Evolutionary conservation across 768 basidiomycete species (phyloP).

Genomic region (Pisolithus marmoratus): DNA sequence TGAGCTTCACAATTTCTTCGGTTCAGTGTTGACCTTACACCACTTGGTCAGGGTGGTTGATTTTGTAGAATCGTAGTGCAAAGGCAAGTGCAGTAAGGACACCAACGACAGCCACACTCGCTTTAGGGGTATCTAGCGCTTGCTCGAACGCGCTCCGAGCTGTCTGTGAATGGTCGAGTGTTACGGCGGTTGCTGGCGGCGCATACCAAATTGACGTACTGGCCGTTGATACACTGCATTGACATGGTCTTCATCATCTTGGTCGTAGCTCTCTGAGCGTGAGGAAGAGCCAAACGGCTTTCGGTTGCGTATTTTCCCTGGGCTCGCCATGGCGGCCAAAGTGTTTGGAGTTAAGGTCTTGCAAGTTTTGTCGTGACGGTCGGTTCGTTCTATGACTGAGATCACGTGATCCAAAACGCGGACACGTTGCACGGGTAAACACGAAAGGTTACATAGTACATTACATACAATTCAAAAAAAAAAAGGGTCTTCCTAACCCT

Average conservation of each 20-base stretch:
- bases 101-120: constrained; percentile 57
- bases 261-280: constrained; percentile 23
- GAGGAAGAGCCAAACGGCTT: constrained; percentile 9
- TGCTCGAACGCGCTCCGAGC: constrained; percentile 57
- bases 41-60: constrained; percentile 90
- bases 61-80: constrained; percentile 86
- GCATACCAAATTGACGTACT: constrained; percentile 28
- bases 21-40: constrained; percentile 52
- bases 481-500: no score
- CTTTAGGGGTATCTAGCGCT: constrained; percentile 54
- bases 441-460: not conserved
- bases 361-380: not conserved
- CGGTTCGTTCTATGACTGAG: not conserved
- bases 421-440: not conserved
- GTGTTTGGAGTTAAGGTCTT: not conserved
- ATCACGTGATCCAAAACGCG: constrained; percentile 17
- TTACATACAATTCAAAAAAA: no score
- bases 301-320: constrained; percentile 27
- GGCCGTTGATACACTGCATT: constrained; percentile 44
- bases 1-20: constrained; percentile 5
- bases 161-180: constrained; percentile 34
- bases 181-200: constrained; percentile 8
- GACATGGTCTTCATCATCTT: constrained; percentile 49
- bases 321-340: constrained; percentile 26
- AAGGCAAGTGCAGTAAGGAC: constrained; percentile 72